These are phyloP conservation scores for Linum lewisii DNA, from an alignment of 345 rosid species.

Conservation along the genomic window DNA sequence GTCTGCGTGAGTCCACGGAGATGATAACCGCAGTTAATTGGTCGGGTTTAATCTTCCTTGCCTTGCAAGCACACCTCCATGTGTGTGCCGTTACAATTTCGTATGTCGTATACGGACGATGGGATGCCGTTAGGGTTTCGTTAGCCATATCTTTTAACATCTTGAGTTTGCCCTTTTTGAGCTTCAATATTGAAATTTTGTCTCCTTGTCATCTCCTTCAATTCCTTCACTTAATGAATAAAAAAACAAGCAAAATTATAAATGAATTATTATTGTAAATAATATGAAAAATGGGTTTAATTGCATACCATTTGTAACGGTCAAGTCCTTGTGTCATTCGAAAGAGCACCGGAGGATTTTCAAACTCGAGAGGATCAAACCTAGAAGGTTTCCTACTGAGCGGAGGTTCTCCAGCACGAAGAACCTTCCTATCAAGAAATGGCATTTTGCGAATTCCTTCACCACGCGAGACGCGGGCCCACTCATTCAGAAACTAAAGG, in stretches of 20 bases:
- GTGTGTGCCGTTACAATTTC: conserved; percentile 30
- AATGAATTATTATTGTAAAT: no score
- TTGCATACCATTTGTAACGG: conserved; percentile 25
- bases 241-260: no score
- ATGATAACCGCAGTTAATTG: conserved; percentile 42
- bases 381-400: not conserved
- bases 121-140: conserved; percentile 3
- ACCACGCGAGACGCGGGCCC: conserved; percentile 43
- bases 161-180: conserved; percentile 35
- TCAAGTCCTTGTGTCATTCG: not conserved
- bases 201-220: conserved; percentile 7
- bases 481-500: conserved; percentile 42
- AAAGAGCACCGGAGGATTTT: conserved; percentile 34
- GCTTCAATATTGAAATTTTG: conserved; percentile 32
- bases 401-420: conserved; percentile 33
- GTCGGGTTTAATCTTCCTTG: conserved; percentile 22
- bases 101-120: conserved; percentile 31
- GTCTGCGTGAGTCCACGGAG: conserved; percentile 34
- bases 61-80: conserved; percentile 34
- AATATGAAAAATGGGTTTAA: no score
- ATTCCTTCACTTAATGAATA: conserved; percentile 20
- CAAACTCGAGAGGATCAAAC: conserved; percentile 29
- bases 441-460: conserved; percentile 22
- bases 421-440: conserved; percentile 31
- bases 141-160: conserved; percentile 34